These are phyloP conservation scores for Choricystis sp. DNA, from an alignment of 139 green algal species.

Conservation along the genomic window DNA sequence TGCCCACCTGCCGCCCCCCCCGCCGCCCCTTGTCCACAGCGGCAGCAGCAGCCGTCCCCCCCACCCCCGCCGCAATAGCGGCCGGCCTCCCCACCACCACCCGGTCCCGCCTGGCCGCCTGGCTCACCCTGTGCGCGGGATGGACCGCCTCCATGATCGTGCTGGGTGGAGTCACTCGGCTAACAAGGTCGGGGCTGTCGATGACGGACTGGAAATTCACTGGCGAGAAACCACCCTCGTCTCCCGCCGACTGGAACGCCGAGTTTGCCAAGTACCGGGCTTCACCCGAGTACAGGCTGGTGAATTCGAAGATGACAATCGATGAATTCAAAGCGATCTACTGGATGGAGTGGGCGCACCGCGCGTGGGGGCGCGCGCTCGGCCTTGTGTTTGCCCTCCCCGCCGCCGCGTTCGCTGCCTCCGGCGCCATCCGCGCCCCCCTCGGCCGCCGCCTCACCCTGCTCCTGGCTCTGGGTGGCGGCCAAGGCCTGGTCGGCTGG, in stretches of 20 bases:
- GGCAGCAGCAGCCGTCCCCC: no score
- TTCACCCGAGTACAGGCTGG: conserved; percentile 73
- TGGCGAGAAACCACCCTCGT: conserved; percentile 33
- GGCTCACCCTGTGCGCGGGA: conserved; percentile 59
- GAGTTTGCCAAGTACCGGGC: conserved; percentile 88
- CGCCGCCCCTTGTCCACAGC: no score
- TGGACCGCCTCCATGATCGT: conserved; percentile 94
- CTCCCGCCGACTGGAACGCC: conserved; percentile 55
- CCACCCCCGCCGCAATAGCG: conserved; percentile 2
- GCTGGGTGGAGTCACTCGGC: conserved; percentile 84
- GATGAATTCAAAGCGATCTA: conserved; percentile 99
- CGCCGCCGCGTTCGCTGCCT: conserved; percentile 54
- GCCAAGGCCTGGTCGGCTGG: conserved; percentile 90
- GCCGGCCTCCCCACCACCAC: conserved; percentile 14
- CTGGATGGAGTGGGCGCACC: conserved; percentile 96
- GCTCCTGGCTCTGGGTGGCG: conserved; percentile 77
- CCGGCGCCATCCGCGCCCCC: conserved; percentile 44
- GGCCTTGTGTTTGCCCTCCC: conserved; percentile 61
- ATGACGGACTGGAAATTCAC: conserved; percentile 99
- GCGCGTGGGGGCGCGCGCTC: conserved; percentile 72
- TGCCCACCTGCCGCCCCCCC: no score
- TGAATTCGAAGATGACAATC: conserved; percentile 78
- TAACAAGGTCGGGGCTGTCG: conserved; percentile 88
- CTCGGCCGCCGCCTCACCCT: conserved; percentile 63
- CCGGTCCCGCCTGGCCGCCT: conserved; percentile 36